Percentiles rank a stretch among this genome's conserved stretches.
Conservation (phyloP, 768 basidiomycete genomes). For the Trametes punicea region DNA sequence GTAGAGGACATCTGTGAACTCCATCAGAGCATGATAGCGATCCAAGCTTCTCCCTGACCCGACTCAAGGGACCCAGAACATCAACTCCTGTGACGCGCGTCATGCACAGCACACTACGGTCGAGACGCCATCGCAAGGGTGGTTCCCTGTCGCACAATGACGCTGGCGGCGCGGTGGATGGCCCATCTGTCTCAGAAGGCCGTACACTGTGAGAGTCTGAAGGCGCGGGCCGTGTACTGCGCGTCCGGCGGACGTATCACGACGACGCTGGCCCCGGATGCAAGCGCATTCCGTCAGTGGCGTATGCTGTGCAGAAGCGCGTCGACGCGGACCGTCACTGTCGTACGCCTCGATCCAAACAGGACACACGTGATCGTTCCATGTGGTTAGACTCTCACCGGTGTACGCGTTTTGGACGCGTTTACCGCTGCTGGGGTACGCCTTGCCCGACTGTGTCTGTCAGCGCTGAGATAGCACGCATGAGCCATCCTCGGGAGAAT, state of each 20-base stretch:
- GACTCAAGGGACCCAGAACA: neutral
- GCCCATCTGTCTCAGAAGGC: neutral
- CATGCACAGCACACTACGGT: conserved; percentile 2
- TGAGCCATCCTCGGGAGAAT: conserved; percentile 13
- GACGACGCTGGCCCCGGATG: neutral
- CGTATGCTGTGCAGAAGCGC: neutral
- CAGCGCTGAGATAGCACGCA: conserved; percentile 7
- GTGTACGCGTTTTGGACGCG: conserved; percentile 7
- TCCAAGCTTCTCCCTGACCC: neutral
- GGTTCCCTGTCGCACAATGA: neutral
- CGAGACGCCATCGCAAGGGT: neutral
- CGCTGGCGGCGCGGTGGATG: neutral
- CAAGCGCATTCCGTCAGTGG: conserved; percentile 4
- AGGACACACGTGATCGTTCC: conserved; percentile 21
- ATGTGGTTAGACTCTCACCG: conserved; percentile 17
- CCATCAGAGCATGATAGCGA: too few species aligned
- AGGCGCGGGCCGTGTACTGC: neutral
- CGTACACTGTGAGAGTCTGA: neutral
- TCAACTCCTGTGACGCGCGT: neutral
- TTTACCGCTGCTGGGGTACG: conserved; percentile 6
- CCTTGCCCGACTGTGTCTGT: neutral
- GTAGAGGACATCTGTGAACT: too few species aligned
- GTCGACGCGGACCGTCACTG: neutral
- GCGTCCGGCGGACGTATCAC: neutral
- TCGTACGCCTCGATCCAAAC: neutral